Evolutionary conservation across 2,329 filamentous ascomycete species (phyloP).

Genomic region (Aspergillus udagawae): DNA sequence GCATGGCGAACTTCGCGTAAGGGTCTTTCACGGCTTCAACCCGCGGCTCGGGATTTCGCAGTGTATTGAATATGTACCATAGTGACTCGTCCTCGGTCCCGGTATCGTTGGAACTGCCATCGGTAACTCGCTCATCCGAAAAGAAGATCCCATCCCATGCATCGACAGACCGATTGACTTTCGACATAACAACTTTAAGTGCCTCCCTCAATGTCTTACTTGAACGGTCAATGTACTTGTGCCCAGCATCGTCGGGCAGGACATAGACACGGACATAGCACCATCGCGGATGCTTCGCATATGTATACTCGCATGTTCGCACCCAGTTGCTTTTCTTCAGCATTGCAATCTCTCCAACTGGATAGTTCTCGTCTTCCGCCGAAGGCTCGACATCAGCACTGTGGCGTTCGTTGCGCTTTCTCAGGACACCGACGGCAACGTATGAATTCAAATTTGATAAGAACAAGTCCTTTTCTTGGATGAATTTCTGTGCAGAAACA

Average conservation of each 20-base stretch:
- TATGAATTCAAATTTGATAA: slow-evolving; percentile 18
- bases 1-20: slow-evolving; percentile 35
- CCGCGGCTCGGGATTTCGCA: slow-evolving; percentile 37
- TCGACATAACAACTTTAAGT: slow-evolving; percentile 38
- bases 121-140: slow-evolving; percentile 2
- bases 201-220: slow-evolving; percentile 30
- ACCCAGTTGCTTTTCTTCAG: slow-evolving; percentile 37
- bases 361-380: slow-evolving; percentile 8
- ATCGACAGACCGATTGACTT: slow-evolving; percentile 34
- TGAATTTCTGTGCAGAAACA: neutral
- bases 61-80: slow-evolving; percentile 50
- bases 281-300: slow-evolving; percentile 11
- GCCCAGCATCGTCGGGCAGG: slow-evolving; percentile 38
- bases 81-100: slow-evolving; percentile 40
- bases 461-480: slow-evolving; percentile 6
- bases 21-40: slow-evolving; percentile 26
- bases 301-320: slow-evolving; percentile 18
- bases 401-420: slow-evolving; percentile 5
- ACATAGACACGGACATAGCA: slow-evolving; percentile 35
- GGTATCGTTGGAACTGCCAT: slow-evolving; percentile 9
- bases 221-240: slow-evolving; percentile 30
- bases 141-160: slow-evolving; percentile 35
- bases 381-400: neutral
- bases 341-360: slow-evolving; percentile 18
- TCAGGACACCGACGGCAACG: slow-evolving; percentile 31